Percentiles rank a stretch among this genome's conserved stretches.
phyloP scores from a whole-genome alignment of 768 basidiomycete species.

The Xanthoconium stramineum region DNA sequence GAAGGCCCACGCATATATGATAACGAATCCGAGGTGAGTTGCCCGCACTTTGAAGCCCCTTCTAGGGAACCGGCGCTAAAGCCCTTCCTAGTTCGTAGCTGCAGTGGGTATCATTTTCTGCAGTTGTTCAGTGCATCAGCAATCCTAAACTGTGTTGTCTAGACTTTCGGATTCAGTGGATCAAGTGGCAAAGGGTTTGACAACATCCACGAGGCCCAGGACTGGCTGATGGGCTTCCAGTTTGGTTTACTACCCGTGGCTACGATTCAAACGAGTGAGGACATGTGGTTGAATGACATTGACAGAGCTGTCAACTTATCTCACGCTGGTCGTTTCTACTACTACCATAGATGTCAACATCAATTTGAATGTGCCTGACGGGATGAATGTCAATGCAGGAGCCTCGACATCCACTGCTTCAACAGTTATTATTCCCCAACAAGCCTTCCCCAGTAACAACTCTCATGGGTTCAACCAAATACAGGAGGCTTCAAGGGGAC shows the following conservation, averaged over 20 bases:
- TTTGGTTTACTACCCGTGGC: constrained; percentile 8
- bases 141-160: not conserved
- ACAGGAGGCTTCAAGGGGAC: not conserved
- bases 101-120: constrained; percentile 19
- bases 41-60: not conserved
- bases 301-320: not conserved
- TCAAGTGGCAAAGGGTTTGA: constrained; percentile 33
- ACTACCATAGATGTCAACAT: constrained; percentile 16
- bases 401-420: constrained; percentile 9
- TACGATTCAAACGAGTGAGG: constrained; percentile 20
- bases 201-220: constrained; percentile 24
- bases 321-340: not conserved
- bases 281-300: not conserved
- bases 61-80: not conserved
- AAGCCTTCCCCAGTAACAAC: not conserved
- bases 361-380: constrained; percentile 14
- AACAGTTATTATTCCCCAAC: not conserved
- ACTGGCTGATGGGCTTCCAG: constrained; percentile 20
- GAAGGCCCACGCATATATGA: constrained; percentile 33
- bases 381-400: not conserved
- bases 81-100: constrained; percentile 17
- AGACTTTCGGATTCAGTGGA: constrained; percentile 32
- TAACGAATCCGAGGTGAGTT: constrained; percentile 26
- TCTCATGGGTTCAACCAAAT: not conserved
- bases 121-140: not conserved